Base-by-base conservation (phyloP, 208 protist species). In the Paratrypanosoma confusum region DNA sequence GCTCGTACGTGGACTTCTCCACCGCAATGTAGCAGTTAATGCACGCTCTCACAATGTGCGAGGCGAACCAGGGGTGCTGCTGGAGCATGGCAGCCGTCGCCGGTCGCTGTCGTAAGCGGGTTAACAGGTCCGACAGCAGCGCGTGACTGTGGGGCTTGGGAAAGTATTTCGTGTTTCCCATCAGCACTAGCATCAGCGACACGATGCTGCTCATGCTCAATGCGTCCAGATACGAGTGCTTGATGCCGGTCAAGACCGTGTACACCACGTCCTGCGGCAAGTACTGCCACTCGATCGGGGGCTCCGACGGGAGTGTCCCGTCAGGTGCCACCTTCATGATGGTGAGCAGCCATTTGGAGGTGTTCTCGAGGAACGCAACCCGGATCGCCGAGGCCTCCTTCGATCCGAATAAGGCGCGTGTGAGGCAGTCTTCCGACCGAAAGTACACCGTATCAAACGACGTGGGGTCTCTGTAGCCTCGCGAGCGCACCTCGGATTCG, bases 21-120 rank as follows among this genome's bases (percentile, higher is more conserved):
- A 93, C 80, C 0, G 84, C 71, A 40, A 89, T 93, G 62, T 93
- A 93, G 59, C 84, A 93, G 22, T 77, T 41, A 33, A 93, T 76
- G 65, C 80, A 90, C 27, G 64, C 55, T 10, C 77, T 72, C 35
- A 93, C 67, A 48, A 90, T 83, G 65, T 84, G 64, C 8, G 57
- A 39, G 28, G 43, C 49, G 48, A 87, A 93, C 84, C 84, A 93
- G 32, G 57, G 73, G 49, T 93, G 84, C 31, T 57, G 31, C 55
- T 78, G 67, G 20, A 93, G 54, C 31, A 62, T 63, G 34, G 52
- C 40, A 20, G 66, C 65, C 14, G 77, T 69, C 14, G 57, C 47
- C 39, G 46, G 53, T 44, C 77, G 43, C 36, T 81, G 47, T 55
- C 87, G 34, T n/a, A 89, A 46, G 2, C 62, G 59, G 14, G 66